Conservation (phyloP, 495 filamentous ascomycete species). For the Podospora appendiculata region DNA sequence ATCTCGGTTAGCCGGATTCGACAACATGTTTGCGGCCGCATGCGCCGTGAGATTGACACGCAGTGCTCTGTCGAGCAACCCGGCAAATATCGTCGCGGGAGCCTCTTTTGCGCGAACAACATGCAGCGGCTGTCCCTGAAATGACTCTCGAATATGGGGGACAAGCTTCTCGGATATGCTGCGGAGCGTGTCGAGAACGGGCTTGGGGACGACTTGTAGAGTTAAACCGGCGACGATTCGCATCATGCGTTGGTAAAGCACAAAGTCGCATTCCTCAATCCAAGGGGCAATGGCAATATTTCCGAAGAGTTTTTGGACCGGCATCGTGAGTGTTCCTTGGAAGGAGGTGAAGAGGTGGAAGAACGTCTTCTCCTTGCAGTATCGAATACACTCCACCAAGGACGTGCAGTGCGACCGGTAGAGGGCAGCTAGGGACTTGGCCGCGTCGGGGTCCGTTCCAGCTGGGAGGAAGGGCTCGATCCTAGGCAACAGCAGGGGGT, state of each 20-base stretch:
- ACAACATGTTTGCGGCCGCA: slow-evolving; percentile 70
- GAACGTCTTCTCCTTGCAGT: slow-evolving; percentile 89
- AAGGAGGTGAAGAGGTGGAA: slow-evolving; percentile 94
- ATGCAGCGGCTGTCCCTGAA: slow-evolving; percentile 72
- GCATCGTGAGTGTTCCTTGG: slow-evolving; percentile 90
- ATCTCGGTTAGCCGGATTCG: slow-evolving; percentile 63
- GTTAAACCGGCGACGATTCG: slow-evolving; percentile 77
- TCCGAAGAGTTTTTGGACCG: slow-evolving; percentile 88
- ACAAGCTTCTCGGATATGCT: slow-evolving; percentile 76
- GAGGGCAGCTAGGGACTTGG: slow-evolving; percentile 70
- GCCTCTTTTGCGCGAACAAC: slow-evolving; percentile 77
- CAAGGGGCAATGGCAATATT: slow-evolving; percentile 76
- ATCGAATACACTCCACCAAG: slow-evolving; percentile 88
- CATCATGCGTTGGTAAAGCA: slow-evolving; percentile 95
- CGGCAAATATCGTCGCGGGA: slow-evolving; percentile 83
- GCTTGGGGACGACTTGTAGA: slow-evolving; percentile 78
- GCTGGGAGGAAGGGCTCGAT: slow-evolving; percentile 68
- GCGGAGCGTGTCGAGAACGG: slow-evolving; percentile 73
- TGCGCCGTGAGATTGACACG: slow-evolving; percentile 88
- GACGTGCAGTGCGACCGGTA: slow-evolving; percentile 94
- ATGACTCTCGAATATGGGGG: slow-evolving; percentile 68
- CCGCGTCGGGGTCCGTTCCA: slow-evolving; percentile 73
- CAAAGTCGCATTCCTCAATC: slow-evolving; percentile 91
- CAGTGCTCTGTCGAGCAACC: slow-evolving; percentile 73
- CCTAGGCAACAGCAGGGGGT: slow-evolving; percentile 66